Evolutionary conservation across 306 rosid genomes (phyloP), one percentile per base, ranked within the genome.

Genomic region (Oxytropis ochrocephala): DNA sequence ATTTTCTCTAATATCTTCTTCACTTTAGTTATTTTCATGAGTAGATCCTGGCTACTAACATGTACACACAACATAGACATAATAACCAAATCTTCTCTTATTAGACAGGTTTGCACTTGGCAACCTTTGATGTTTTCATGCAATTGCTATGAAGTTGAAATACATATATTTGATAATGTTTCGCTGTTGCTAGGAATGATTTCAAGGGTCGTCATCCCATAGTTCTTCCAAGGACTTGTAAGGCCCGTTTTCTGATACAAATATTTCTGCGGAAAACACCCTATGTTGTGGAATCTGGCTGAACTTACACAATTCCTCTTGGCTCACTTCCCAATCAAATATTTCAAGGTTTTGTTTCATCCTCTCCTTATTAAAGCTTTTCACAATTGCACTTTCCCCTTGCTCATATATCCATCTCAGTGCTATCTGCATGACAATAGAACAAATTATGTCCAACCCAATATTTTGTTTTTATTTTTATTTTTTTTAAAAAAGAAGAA

Each of bases 331-430:
- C 58, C 50, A 72, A 17, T 41, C 69, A 68, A 77, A 80, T 66
- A 82, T 80, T 13, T 78, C 74, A 39, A 72, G 17, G 70, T 80
- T 85, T 38, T 57, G 63, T 62, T 75, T 77, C 78, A 85, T 85
- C 73, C 83, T 80, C 55, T 75, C 83, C 80, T 82, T 74, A 80
- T 82, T 72, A 68, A 75, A 82, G 69, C 85, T 82, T 76, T 32
- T 82, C 29, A 61, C 79, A 38, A 62, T 62, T 4, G 55, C 7
- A 5, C 4, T 64, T 64, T 29, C 65, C 12, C 66, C 78, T 74
- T 74, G 38, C 57, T 74, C 78, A 10, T 74, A 19, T 64, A 74
- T 43, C 78, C 78, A 64, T 32, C 78, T 64, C 2, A 74, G 66
- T 42, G 78, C 66, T 41, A 74, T 43, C 78, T 74, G 72, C 78